These are phyloP conservation scores for Parasitella parasitica DNA, from an alignment of 371 early-diverging fungal species.

Conservation along the genomic window DNA sequence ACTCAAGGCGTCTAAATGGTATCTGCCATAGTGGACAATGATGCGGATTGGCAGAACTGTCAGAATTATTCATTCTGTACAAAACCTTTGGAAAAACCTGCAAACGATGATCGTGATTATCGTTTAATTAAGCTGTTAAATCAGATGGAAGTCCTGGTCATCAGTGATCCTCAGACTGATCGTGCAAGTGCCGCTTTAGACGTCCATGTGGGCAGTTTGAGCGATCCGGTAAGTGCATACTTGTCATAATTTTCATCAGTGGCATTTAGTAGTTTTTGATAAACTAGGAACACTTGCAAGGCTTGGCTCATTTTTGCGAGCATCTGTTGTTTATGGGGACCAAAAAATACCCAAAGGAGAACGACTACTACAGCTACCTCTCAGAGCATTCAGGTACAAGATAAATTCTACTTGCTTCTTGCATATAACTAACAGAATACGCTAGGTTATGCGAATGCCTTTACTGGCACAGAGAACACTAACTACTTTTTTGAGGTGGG, in stretches of 20 bases:
- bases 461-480: slow-evolving; percentile 83
- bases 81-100: slow-evolving; percentile 52
- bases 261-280: background rate
- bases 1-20: slow-evolving; percentile 9
- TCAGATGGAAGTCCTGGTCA: slow-evolving; percentile 76
- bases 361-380: slow-evolving; percentile 87
- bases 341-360: slow-evolving; percentile 88
- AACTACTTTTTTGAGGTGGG: slow-evolving; percentile 96
- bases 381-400: slow-evolving; percentile 26
- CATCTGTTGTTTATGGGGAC: slow-evolving; percentile 93
- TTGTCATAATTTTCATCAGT: too few species aligned
- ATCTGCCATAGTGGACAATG: slow-evolving; percentile 9
- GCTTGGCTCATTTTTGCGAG: slow-evolving; percentile 98
- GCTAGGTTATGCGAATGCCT: slow-evolving; percentile 86
- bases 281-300: slow-evolving; percentile 64
- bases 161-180: slow-evolving; percentile 82
- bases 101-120: slow-evolving; percentile 82
- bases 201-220: slow-evolving; percentile 78
- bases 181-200: slow-evolving; percentile 90
- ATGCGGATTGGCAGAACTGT: slow-evolving; percentile 14
- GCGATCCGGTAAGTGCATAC: slow-evolving; percentile 28
- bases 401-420: background rate
- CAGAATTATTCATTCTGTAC: slow-evolving; percentile 13
- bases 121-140: slow-evolving; percentile 81
- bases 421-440: background rate